A percentile compares a stretch with the other conserved stretches of the same genome.
Conservation (phyloP, 2,329 filamentous ascomycete species). For the Pseudocercospora fuligena region DNA sequence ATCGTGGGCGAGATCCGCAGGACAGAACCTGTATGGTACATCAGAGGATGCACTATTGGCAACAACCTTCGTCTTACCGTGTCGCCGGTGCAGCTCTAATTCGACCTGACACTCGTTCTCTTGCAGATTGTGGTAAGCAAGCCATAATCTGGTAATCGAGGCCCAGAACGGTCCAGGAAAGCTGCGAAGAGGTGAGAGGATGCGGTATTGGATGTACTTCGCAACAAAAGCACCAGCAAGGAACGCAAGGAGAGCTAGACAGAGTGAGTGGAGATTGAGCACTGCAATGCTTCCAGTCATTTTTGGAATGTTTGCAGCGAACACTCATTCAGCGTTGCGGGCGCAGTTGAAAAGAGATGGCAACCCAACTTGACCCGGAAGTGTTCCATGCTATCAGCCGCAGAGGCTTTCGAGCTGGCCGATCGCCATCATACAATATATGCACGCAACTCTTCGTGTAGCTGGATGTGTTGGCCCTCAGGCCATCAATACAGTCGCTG, state of each 20-base stretch:
- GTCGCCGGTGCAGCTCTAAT: conserved; percentile 39
- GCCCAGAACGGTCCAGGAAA: conserved; percentile 25
- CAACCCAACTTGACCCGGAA: no score
- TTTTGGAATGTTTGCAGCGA: neutral
- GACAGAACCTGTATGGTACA: conserved; percentile 21
- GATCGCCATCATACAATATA: neutral
- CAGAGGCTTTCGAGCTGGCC: neutral
- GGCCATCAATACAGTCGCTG: neutral
- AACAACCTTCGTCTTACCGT: conserved; percentile 14
- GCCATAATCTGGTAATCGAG: conserved; percentile 31
- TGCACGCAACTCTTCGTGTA: neutral
- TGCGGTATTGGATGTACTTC: conserved; percentile 16
- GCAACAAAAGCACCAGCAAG: neutral
- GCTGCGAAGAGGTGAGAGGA: conserved; percentile 47
- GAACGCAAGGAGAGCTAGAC: neutral
- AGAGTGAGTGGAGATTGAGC: neutral
- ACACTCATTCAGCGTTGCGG: neutral
- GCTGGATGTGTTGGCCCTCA: neutral
- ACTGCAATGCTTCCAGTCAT: neutral
- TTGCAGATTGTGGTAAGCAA: conserved; percentile 57
- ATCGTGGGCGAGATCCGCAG: conserved; percentile 45
- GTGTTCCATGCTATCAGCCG: neutral
- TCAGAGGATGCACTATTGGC: neutral
- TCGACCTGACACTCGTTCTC: conserved; percentile 51
- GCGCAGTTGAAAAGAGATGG: neutral